Percentiles rank a stretch among this genome's conserved stretches.
Evolutionary conservation across 1,139 yeast species (phyloP).

Genomic region (Taphrina confusa): DNA sequence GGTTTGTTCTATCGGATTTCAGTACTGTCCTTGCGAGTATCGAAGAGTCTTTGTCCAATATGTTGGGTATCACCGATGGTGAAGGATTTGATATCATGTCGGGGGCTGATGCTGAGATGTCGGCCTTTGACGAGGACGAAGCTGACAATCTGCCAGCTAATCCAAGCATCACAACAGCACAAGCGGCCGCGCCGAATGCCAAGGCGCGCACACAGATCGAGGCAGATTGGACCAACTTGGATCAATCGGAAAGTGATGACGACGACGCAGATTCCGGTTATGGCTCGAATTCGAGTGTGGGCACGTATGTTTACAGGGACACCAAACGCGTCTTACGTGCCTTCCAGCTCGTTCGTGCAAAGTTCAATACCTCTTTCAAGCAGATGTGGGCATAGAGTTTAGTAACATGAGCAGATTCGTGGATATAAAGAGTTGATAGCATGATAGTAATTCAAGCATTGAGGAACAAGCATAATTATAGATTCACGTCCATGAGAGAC

Average conservation of each 20-base stretch:
- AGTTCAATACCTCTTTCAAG: slow-evolving; percentile 30
- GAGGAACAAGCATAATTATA: too few species aligned
- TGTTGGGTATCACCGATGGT: slow-evolving; percentile 31
- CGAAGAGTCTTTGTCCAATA: slow-evolving; percentile 29
- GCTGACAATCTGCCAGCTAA: slow-evolving; percentile 31
- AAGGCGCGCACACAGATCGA: slow-evolving; percentile 15
- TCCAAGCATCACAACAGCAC: slow-evolving; percentile 22
- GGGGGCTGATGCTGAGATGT: slow-evolving; percentile 30
- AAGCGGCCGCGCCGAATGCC: slow-evolving; percentile 25
- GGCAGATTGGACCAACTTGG: slow-evolving; percentile 23
- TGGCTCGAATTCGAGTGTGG: slow-evolving; percentile 18
- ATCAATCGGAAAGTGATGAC: slow-evolving; percentile 22
- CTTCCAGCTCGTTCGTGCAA: slow-evolving; percentile 32
- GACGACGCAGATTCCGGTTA: slow-evolving; percentile 18
- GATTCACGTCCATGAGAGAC: too few species aligned
- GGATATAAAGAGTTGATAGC: too few species aligned
- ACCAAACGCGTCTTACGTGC: slow-evolving; percentile 33
- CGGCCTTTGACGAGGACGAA: slow-evolving; percentile 34
- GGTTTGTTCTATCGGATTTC: slow-evolving; percentile 35
- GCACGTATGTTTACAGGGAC: slow-evolving; percentile 27
- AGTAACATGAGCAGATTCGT: background rate
- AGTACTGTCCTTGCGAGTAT: slow-evolving; percentile 35
- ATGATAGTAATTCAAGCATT: too few species aligned
- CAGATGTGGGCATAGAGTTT: slow-evolving; percentile 35
- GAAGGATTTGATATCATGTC: slow-evolving; percentile 24